These are phyloP conservation scores for Ganoderma lingzhi DNA, from an alignment of 1,284 basidiomycete species.

Conservation along the genomic window DNA sequence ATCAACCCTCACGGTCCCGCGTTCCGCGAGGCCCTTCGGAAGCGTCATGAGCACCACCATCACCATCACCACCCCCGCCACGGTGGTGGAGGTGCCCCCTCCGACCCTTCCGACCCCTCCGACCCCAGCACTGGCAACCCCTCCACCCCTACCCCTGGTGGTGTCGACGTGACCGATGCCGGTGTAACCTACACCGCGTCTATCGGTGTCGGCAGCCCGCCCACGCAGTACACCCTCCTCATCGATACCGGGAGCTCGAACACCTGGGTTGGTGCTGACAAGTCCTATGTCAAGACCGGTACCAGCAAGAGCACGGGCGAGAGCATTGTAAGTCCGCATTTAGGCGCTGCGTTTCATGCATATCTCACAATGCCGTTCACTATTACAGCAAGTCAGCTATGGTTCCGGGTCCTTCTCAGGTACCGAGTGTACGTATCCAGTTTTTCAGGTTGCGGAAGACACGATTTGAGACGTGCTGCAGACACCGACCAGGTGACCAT, in stretches of 20 bases:
- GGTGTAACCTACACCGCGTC: slow-evolving; percentile 61
- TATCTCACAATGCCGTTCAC: neutral
- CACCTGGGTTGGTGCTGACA: slow-evolving; percentile 63
- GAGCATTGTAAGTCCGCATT: slow-evolving; percentile 44
- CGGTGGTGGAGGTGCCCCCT: slow-evolving; percentile 31
- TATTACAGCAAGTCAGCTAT: slow-evolving; percentile 50
- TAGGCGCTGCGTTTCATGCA: no score
- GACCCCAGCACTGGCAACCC: slow-evolving; percentile 17
- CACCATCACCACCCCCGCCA: slow-evolving; percentile 28
- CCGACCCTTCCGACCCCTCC: neutral
- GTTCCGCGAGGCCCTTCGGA: slow-evolving; percentile 37
- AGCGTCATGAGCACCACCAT: slow-evolving; percentile 41
- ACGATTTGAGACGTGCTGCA: slow-evolving; percentile 31
- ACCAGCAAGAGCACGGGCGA: slow-evolving; percentile 54
- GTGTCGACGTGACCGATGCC: slow-evolving; percentile 62
- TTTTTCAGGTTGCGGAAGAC: neutral
- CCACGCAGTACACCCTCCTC: slow-evolving; percentile 63
- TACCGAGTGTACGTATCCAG: slow-evolving; percentile 51
- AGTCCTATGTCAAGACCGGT: slow-evolving; percentile 49
- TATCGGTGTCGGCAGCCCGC: slow-evolving; percentile 65
- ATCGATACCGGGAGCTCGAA: slow-evolving; percentile 59
- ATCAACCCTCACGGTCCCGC: slow-evolving; percentile 61
- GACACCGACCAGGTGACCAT: slow-evolving; percentile 58
- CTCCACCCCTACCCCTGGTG: slow-evolving; percentile 29
- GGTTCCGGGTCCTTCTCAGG: slow-evolving; percentile 61